Evolutionary conservation across 192 early-diverging fungal genomes (phyloP), one percentile per base, ranked within the genome.

Genomic region (Linnemannia zychae): DNA sequence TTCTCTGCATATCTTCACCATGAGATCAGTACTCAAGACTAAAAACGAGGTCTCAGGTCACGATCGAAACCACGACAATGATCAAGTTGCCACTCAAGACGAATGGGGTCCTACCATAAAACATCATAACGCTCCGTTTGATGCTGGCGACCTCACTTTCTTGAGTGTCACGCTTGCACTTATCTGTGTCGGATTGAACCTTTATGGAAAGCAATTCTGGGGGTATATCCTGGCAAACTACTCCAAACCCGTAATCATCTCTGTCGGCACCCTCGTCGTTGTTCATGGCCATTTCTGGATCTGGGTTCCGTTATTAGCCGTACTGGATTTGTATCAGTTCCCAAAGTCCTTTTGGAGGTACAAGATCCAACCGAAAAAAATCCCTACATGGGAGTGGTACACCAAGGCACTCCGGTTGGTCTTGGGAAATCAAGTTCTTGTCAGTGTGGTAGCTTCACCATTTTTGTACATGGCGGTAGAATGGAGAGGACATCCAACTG

Each of bases 331-430:
- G 38, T 82, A 75, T 28, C 85, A 87, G 50, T 72, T 82, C 49
- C 85, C 85, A 20, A 81, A 87, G 31, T 87, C 81, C 22, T 87
- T 92, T 87, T 88, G 80, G 75, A 87, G 92, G 77, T 96, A 94
- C 90, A 93, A 91, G 90, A 91, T 95, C 67, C 95, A 96, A 87
- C 93, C 89, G 20, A 84, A 89, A 68, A 91, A 91, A 77, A 81
- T 88, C 4, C 89, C 91, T 36, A 89, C 89, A 16, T 72, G 86
- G 49, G 90, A 87, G 37, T 88, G 89, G 80, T 92, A 92, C 85
- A 89, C 88, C 74, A 92, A 92, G 50, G 93, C 91, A 57, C 33
- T 93, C 22, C 87, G 84, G 72, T 88, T 90, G 65, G 91, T 94
- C 57, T 82, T 95, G 17, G 77, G 88, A 50, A 91, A 89, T 75